Conservation (phyloP, 257 asterid species). For the Knoxia roxburghii region DNA sequence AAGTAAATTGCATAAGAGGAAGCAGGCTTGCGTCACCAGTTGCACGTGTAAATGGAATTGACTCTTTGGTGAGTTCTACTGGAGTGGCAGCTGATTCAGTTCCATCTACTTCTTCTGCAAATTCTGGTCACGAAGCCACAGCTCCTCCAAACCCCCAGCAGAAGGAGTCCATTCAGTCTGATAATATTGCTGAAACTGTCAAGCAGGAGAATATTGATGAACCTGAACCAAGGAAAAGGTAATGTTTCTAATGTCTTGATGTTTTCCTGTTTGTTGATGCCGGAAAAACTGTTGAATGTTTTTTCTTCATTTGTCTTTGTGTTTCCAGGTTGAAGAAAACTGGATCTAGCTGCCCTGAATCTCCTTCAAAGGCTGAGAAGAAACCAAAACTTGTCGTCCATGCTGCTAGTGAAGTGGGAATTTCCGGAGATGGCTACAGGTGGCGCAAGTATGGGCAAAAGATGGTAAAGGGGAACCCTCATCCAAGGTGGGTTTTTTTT, state of each 20-base stretch:
- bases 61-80: conserved; percentile 24
- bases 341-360: conserved; percentile 35
- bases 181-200: conserved; percentile 43
- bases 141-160: conserved; percentile 33
- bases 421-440: conserved; percentile 91
- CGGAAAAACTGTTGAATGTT: neutral
- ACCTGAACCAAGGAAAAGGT: conserved; percentile 56
- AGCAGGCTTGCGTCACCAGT: conserved; percentile 33
- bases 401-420: conserved; percentile 81
- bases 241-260: conserved; percentile 14
- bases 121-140: conserved; percentile 26
- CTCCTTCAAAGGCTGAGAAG: conserved; percentile 57
- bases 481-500: conserved; percentile 62
- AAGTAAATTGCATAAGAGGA: conserved; percentile 45
- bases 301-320: neutral
- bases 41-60: conserved; percentile 30
- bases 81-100: conserved; percentile 27
- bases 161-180: conserved; percentile 54
- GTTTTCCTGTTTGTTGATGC: conserved; percentile 6
- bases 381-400: conserved; percentile 79
- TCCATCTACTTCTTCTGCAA: conserved; percentile 42
- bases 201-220: conserved; percentile 49
- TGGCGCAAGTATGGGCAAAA: conserved; percentile 99
- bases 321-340: conserved; percentile 58
- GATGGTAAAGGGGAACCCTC: conserved; percentile 96